phyloP scores from a whole-genome alignment of 129 eudicot genomes.

The Ambrosia artemisiifolia region DNA sequence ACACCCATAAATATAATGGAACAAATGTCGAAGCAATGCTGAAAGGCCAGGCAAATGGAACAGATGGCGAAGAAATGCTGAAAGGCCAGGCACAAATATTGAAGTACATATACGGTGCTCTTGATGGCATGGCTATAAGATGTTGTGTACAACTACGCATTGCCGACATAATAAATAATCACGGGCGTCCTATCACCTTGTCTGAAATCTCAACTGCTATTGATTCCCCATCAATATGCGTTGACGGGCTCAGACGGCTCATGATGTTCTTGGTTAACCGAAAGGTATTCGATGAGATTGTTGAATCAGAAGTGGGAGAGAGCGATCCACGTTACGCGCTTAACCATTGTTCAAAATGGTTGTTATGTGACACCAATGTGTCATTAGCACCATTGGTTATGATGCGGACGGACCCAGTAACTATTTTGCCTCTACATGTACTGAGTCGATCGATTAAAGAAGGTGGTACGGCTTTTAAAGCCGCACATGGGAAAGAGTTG shows the following conservation, averaged over 20 bases:
- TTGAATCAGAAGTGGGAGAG: neutral
- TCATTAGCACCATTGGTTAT: slow-evolving; percentile 29
- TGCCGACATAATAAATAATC: slow-evolving; percentile 37
- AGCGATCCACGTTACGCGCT: slow-evolving; percentile 9
- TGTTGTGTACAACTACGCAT: slow-evolving; percentile 45
- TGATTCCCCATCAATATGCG: slow-evolving; percentile 11
- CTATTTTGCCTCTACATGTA: neutral
- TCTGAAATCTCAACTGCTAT: slow-evolving; percentile 30
- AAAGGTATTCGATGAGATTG: slow-evolving; percentile 21
- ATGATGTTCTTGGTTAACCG: slow-evolving; percentile 34
- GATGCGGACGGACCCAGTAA: slow-evolving; percentile 18
- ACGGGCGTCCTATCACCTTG: slow-evolving; percentile 30
- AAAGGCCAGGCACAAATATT: slow-evolving; percentile 31
- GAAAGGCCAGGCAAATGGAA: too few species aligned
- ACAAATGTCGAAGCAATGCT: too few species aligned
- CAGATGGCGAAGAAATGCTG: slow-evolving; percentile 1
- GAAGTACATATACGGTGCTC: slow-evolving; percentile 7
- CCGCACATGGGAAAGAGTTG: slow-evolving; percentile 30
- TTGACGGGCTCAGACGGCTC: slow-evolving; percentile 26
- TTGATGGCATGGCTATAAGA: slow-evolving; percentile 41
- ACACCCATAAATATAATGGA: too few species aligned
- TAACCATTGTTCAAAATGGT: slow-evolving; percentile 29
- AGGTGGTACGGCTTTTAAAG: slow-evolving; percentile 30
- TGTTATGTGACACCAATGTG: slow-evolving; percentile 12
- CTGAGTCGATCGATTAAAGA: slow-evolving; percentile 33